Base-by-base conservation (phyloP, 345 rosid genomes). In the Lepidium didymum region DNA sequence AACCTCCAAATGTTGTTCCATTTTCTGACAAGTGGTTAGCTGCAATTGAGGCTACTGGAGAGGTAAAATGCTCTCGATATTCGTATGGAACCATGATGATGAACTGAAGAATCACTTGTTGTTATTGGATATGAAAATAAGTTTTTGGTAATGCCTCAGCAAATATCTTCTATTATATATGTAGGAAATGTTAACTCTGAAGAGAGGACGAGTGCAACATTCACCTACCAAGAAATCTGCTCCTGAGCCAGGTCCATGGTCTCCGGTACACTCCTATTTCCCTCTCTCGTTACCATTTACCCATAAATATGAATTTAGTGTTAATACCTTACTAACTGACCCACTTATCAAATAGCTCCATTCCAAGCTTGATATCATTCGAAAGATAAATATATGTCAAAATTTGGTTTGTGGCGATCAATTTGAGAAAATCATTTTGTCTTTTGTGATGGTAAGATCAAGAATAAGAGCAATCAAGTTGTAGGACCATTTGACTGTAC, bases 21-120 rank as follows among this genome's bases (percentile, higher is more conserved):
- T 91, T 91, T 76, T 94, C 97, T 58, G 96, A 91, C 44, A 96
- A 94, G 69, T 89, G 99, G 99, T 67, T 94, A 75, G 90, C 97
- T 53, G 95, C 92, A 58, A 56, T 89, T 62, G 97, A 89, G 83
- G 92, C 91, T 64, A 95, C 95, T 58, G 99, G 99, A 72, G 97
- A 91, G 99, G 97, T 94, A 86, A 43, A 25, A 6, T 10, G 13
- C 29, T 37, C 43, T 57, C 40, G 53, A 31, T 44, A 37, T 18
- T 7, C 64, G 53, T 34, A 7, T 57, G 13, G 43, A 51, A 52
- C 49, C 49, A 42, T 59, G 55, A 43, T 51, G 49, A 57, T 33
- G 6, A 57, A 21, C 11, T 40, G 59, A 38, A 40, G 10, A 46
- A 31, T 38, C 71, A 49, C 8, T 56, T 64, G 21, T 35, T 42